phyloP scores from a whole-genome alignment of 1,284 basidiomycete genomes.

The Exsudoporus floridanus region DNA sequence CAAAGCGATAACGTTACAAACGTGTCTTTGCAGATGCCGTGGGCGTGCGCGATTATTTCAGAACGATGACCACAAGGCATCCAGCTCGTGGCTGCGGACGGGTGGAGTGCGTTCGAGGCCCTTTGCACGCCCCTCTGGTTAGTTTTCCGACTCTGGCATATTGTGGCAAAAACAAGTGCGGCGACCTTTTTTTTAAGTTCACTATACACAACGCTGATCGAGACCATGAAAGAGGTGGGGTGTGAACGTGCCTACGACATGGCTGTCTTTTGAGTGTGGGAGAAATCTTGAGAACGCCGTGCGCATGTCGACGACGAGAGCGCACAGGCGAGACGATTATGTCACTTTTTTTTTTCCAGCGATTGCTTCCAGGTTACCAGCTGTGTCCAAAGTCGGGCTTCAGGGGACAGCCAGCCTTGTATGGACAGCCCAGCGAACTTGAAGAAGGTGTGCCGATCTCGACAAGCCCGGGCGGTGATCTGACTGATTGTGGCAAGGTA shows the following conservation, averaged over 20 bases:
- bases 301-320: constrained; percentile 27
- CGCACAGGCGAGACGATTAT: constrained; percentile 25
- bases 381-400: neutral
- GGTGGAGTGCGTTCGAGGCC: constrained; percentile 2
- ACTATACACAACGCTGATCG: constrained; percentile 22
- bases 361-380: neutral
- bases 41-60: constrained; percentile 3
- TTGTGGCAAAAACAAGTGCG: constrained; percentile 1
- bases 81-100: neutral
- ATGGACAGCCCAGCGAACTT: constrained; percentile 16
- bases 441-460: constrained; percentile 3
- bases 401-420: neutral
- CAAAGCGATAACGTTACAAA: neutral
- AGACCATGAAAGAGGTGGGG: constrained; percentile 26
- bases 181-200: constrained; percentile 25
- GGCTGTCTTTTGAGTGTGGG: constrained; percentile 25
- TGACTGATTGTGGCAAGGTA: constrained; percentile 12
- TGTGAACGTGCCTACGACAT: constrained; percentile 33
- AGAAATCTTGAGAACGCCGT: constrained; percentile 29
- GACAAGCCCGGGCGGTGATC: constrained; percentile 18
- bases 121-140: neutral
- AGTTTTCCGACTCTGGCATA: neutral
- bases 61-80: constrained; percentile 11
- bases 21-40: constrained; percentile 1
- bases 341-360: constrained; percentile 19